A percentile compares a stretch with the other conserved stretches of the same genome.
Evolutionary conservation across 2,329 filamentous ascomycete species (phyloP).

Genomic region (Fusarium algeriense): DNA sequence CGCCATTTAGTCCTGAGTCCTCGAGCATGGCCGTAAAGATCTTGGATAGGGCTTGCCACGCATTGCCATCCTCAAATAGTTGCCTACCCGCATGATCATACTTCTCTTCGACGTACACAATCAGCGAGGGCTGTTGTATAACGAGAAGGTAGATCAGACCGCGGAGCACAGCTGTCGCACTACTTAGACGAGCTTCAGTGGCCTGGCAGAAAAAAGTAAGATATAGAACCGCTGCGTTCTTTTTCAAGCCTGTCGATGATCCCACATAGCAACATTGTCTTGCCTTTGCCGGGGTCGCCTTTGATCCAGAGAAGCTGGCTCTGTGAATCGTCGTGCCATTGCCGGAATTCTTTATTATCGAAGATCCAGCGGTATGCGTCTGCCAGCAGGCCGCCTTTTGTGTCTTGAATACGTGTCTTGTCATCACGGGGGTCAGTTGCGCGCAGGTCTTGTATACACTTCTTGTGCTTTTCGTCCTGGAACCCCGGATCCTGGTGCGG

Average conservation of each 20-base stretch:
- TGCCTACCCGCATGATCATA: no score
- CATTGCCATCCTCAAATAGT: no score
- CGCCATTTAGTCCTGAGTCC: no score
- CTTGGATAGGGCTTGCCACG: no score
- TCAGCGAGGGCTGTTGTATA: no score
- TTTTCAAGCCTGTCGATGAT: constrained; percentile 45
- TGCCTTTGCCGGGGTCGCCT: constrained; percentile 44
- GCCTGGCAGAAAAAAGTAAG: no score
- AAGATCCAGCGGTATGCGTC: constrained; percentile 55
- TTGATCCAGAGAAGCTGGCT: constrained; percentile 45
- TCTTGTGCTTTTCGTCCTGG: background rate
- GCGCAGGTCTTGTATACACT: constrained; percentile 44
- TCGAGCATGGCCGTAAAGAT: no score
- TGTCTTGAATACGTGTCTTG: constrained; percentile 52
- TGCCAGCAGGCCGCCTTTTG: constrained; percentile 51
- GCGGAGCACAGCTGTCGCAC: no score
- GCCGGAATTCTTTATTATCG: constrained; percentile 39
- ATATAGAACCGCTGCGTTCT: no score
- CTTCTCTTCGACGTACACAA: no score
- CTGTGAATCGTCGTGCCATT: background rate
- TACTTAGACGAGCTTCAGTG: no score
- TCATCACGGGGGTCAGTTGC: constrained; percentile 51
- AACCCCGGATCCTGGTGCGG: rapidly evolving
- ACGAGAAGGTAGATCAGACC: no score
- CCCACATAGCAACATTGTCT: constrained; percentile 58